phyloP scores from a whole-genome alignment of 495 filamentous ascomycete species.

The Penicillium angulare region DNA sequence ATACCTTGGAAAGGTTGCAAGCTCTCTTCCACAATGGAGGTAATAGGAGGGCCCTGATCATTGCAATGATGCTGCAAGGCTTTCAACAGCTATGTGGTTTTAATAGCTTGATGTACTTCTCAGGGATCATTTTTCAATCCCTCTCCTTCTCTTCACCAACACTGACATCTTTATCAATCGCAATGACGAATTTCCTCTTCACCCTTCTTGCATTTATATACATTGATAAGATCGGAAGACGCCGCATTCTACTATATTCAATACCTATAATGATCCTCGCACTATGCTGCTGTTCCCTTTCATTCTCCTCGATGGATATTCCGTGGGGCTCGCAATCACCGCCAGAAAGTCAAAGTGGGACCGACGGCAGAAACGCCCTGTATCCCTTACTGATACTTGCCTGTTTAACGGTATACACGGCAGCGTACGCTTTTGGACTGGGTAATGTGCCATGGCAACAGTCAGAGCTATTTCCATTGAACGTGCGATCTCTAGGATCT shows the following conservation, averaged over 20 bases:
- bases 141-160: slow-evolving; percentile 80
- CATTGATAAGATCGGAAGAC: slow-evolving; percentile 79
- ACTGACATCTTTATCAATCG: slow-evolving; percentile 76
- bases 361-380: slow-evolving; percentile 7
- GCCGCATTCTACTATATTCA: slow-evolving; percentile 79
- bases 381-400: slow-evolving; percentile 57
- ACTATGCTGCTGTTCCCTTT: slow-evolving; percentile 62
- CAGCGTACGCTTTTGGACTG: slow-evolving; percentile 81
- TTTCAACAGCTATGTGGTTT: slow-evolving; percentile 92
- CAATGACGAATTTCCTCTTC: slow-evolving; percentile 78
- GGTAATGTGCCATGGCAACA: slow-evolving; percentile 95
- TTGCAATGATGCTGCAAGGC: slow-evolving; percentile 82
- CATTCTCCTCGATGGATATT: slow-evolving; percentile 59
- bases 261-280: slow-evolving; percentile 79
- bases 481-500: slow-evolving; percentile 77
- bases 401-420: slow-evolving; percentile 78
- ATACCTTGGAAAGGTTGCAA: slow-evolving; percentile 39
- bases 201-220: slow-evolving; percentile 72
- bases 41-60: slow-evolving; percentile 74
- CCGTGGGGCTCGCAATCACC: slow-evolving; percentile 21
- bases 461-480: slow-evolving; percentile 83
- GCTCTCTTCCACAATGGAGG: slow-evolving; percentile 59
- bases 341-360: background rate
- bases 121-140: slow-evolving; percentile 81
- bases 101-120: slow-evolving; percentile 95